These are phyloP conservation scores for Agapanthus africanus DNA, from an alignment of 106 monocot species.

Conservation along the genomic window DNA sequence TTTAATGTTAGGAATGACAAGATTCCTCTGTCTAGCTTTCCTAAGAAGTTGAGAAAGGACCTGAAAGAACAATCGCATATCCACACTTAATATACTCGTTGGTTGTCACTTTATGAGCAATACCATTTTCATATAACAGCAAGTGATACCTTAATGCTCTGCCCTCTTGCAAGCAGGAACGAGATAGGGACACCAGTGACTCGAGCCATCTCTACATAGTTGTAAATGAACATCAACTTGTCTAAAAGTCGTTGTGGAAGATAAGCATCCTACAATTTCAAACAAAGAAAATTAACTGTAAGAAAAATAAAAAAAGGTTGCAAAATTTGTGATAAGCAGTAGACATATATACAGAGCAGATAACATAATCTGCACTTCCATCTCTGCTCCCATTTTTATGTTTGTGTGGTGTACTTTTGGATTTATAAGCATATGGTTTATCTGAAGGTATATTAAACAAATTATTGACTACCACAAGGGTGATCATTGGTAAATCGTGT, in stretches of 20 bases:
- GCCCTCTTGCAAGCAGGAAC: constrained; percentile 89
- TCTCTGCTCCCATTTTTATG: neutral
- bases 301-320: neutral
- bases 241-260: constrained; percentile 95
- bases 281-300: neutral
- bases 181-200: constrained; percentile 99
- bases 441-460: neutral
- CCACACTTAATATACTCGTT: neutral
- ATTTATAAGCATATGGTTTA: neutral
- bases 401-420: neutral
- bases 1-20: constrained; percentile 95
- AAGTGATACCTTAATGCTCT: constrained; percentile 83
- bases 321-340: no score
- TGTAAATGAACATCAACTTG: constrained; percentile 95
- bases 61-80: constrained; percentile 27
- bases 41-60: constrained; percentile 96
- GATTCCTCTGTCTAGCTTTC: constrained; percentile 83
- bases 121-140: neutral
- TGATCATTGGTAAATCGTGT: neutral
- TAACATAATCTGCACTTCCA: neutral
- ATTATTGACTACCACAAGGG: neutral
- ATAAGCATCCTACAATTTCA: constrained; percentile 84
- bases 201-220: constrained; percentile 99
- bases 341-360: no score
- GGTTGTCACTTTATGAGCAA: no score